Base-by-base conservation (phyloP, 2,329 filamentous ascomycete species). In the Aspergillus pseudoterreus region DNA sequence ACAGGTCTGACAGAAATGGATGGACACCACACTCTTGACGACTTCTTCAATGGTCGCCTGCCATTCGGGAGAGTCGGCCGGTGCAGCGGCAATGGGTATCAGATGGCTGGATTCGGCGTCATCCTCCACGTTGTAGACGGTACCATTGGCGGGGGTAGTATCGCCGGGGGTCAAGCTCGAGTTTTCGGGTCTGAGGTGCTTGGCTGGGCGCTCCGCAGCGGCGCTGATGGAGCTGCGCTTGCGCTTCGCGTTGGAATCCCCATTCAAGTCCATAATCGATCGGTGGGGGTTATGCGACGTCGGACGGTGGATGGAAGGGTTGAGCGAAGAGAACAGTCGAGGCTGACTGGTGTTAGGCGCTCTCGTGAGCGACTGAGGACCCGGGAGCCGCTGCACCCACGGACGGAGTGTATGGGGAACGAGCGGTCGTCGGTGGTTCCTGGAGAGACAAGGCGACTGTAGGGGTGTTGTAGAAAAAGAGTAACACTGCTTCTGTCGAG, bases 1-100 rank as follows among this genome's bases (percentile, higher is more conserved):
- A 70, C 90, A 95, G 0, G 94, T 96, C 78, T 96, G 91, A 70
- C 92, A 97, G 76, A 99, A 99, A 60, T 95, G 88, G 64, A 99
- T 97, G n/a, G 92, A 96, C 45, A 99, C 94, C 15, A 97, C 94
- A 62, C 92, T 96, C 68, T 87, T 86, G 49, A 99, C 92, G 3
- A 99, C 94, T 55, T 85, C 87, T 72, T 96, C 92, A 54, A 97
- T 95, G 0, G 92, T 96, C 46, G 86, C 88, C 73, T 97, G 92
- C 94, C 94, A 99, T 75, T 95, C 92, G 21, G 85, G 85, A 2
- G 86, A 88, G 62, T 90, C 87, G 21, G 79, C 73, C 45, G 77
- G 74, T 14, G 75, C 75, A 57, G 76, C 76, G 49, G 66, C 76
- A 60, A 79, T 65, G 52, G 71, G 70, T 55, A 74, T 69, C 50